These are phyloP conservation scores for Phytophthora multivora DNA, from an alignment of 352 stramenopile species.

Conservation along the genomic window DNA sequence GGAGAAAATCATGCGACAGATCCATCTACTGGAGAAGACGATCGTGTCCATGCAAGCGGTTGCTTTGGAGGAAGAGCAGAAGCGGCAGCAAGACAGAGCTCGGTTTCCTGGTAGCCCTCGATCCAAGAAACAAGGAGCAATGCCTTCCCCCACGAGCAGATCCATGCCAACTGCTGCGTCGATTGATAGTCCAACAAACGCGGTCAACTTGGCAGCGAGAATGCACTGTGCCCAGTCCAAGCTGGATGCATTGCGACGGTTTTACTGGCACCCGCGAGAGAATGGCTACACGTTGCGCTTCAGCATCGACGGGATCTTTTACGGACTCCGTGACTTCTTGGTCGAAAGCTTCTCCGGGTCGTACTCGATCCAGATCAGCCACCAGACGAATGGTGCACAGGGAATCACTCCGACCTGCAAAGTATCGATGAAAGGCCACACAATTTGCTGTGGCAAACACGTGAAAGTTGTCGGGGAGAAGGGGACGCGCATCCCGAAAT, in stretches of 20 bases:
- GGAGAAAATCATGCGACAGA: constrained; percentile 71
- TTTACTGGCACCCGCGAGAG: constrained; percentile 74
- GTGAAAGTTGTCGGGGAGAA: constrained; percentile 82
- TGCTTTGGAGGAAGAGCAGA: constrained; percentile 52
- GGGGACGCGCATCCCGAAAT: constrained; percentile 77
- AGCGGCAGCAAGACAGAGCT: constrained; percentile 41
- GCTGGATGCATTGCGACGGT: constrained; percentile 64
- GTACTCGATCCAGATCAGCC: constrained; percentile 66
- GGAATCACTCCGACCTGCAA: constrained; percentile 73
- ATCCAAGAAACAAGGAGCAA: constrained; percentile 19
- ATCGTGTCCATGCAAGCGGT: constrained; percentile 71
- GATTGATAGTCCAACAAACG: constrained; percentile 47
- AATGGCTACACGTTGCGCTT: constrained; percentile 80
- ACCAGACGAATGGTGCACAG: constrained; percentile 70
- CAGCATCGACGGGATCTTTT: constrained; percentile 82
- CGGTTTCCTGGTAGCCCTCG: constrained; percentile 34
- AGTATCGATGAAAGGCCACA: constrained; percentile 65
- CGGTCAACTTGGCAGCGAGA: constrained; percentile 59
- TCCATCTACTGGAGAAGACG: constrained; percentile 70
- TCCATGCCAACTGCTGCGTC: constrained; percentile 17
- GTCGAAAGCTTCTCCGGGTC: constrained; percentile 65
- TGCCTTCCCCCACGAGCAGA: constrained; percentile 21
- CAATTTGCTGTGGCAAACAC: constrained; percentile 69
- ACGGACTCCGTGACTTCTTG: constrained; percentile 73
- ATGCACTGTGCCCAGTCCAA: constrained; percentile 73